Conservation (phyloP, 2,329 filamentous ascomycete species). For the Fusarium sp. region DNA sequence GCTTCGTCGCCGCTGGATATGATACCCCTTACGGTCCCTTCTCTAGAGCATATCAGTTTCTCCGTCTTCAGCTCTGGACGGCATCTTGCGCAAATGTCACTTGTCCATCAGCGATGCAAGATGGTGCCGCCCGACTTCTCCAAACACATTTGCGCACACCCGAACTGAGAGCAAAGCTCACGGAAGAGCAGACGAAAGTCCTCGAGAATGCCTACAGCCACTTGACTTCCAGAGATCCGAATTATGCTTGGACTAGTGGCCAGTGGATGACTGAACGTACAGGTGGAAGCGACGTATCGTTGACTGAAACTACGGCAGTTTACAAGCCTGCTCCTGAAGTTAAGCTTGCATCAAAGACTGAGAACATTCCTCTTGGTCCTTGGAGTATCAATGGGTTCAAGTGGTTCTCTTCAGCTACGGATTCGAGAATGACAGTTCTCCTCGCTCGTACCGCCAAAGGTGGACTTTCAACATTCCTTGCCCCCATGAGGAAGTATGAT, state of each 20-base stretch:
- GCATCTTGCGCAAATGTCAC: conserved; percentile 70
- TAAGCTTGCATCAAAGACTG: conserved; percentile 31
- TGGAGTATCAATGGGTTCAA: conserved; percentile 77
- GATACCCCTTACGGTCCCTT: conserved; percentile 64
- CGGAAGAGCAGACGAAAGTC: conserved; percentile 53
- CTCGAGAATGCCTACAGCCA: conserved; percentile 65
- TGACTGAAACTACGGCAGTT: conserved; percentile 72
- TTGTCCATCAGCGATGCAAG: conserved; percentile 76
- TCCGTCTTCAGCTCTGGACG: conserved; percentile 68
- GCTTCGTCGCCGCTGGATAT: conserved; percentile 71
- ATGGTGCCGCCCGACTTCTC: conserved; percentile 68
- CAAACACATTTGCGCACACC: conserved; percentile 56
- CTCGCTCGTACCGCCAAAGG: conserved; percentile 67
- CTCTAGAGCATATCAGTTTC: conserved; percentile 70
- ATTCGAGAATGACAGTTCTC: conserved; percentile 66
- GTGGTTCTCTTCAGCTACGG: conserved; percentile 58
- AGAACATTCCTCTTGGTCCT: conserved; percentile 60
- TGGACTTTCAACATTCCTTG: conserved; percentile 63
- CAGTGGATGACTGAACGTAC: conserved; percentile 84
- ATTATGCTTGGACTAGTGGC: conserved; percentile 74
- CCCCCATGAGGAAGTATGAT: conserved; percentile 67
- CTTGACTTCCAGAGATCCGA: conserved; percentile 64
- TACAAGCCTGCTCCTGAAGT: conserved; percentile 22
- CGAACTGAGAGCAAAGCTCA: conserved; percentile 43
- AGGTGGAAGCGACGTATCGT: conserved; percentile 76